Evolutionary conservation across 2,329 filamentous ascomycete genomes (phyloP).

Genomic region (Botrytis hyacinthi): DNA sequence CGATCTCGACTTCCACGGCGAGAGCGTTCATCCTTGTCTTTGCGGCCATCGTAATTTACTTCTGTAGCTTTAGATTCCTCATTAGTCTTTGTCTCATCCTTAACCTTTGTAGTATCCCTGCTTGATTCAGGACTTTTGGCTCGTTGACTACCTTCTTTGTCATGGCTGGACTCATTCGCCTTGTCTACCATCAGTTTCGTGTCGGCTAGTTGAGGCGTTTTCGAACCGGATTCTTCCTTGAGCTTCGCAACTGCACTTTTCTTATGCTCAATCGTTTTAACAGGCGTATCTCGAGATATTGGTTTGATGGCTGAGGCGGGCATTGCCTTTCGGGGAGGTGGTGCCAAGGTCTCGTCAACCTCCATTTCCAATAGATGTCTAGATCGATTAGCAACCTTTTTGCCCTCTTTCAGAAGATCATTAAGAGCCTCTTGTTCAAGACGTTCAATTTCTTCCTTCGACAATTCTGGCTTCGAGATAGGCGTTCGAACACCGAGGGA

Average conservation of each 20-base stretch:
- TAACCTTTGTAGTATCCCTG: slow-evolving; percentile 1
- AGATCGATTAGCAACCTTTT: slow-evolving; percentile 34
- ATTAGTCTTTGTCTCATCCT: slow-evolving; percentile 9
- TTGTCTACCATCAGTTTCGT: slow-evolving; percentile 21
- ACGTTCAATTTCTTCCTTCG: slow-evolving; percentile 38
- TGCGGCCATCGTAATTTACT: slow-evolving; percentile 7
- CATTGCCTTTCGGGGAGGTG: slow-evolving; percentile 38
- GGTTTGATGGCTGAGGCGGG: slow-evolving; percentile 39
- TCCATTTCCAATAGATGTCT: slow-evolving; percentile 39
- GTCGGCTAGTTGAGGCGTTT: slow-evolving; percentile 24
- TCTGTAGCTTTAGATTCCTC: slow-evolving; percentile 10
- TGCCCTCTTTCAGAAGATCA: slow-evolving; percentile 39
- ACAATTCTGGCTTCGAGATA: slow-evolving; percentile 32
- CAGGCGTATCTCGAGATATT: slow-evolving; percentile 34
- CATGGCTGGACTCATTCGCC: slow-evolving; percentile 21
- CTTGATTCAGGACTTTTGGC: slow-evolving; percentile 9
- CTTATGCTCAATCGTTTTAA: slow-evolving; percentile 34
- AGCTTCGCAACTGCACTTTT: slow-evolving; percentile 25
- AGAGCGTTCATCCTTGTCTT: slow-evolving; percentile 24
- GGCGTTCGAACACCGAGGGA: slow-evolving; percentile 23
- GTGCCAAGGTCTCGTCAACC: slow-evolving; percentile 38
- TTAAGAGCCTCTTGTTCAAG: slow-evolving; percentile 39
- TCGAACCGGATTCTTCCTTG: slow-evolving; percentile 30
- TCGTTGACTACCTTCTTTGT: slow-evolving; percentile 23
- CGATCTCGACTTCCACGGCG: slow-evolving; percentile 18